These are phyloP conservation scores for Phoma sp. DNA, from an alignment of 2,329 filamentous ascomycete genomes.

Conservation along the genomic window DNA sequence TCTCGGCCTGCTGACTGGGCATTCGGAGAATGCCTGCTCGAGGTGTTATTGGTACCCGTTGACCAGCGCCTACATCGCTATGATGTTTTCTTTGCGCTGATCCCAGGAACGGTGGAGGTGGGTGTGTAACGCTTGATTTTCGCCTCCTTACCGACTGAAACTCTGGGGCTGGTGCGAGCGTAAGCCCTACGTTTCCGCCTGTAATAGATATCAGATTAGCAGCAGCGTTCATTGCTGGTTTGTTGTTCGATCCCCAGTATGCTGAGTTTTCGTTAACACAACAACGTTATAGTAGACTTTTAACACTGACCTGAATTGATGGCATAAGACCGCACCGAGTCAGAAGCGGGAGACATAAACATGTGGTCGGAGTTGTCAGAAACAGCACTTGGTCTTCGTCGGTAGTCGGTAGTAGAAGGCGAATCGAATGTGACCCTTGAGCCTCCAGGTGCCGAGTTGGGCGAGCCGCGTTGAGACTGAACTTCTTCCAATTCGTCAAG, in stretches of 20 bases:
- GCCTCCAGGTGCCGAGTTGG: slow-evolving; percentile 63
- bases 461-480: slow-evolving; percentile 73
- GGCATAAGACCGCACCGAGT: slow-evolving; percentile 32
- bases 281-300: not conserved
- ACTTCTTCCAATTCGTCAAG: slow-evolving; percentile 80
- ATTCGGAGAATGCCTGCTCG: slow-evolving; percentile 67
- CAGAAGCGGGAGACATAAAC: slow-evolving; percentile 44
- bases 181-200: slow-evolving; percentile 28
- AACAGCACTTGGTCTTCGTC: slow-evolving; percentile 45
- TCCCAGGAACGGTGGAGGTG: slow-evolving; percentile 42
- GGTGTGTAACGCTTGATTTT: slow-evolving; percentile 43
- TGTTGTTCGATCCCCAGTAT: slow-evolving; percentile 38
- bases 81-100: slow-evolving; percentile 41
- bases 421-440: slow-evolving; percentile 42
- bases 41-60: slow-evolving; percentile 42
- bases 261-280: slow-evolving; percentile 24
- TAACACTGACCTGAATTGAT: slow-evolving; percentile 34
- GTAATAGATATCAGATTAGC: slow-evolving; percentile 40
- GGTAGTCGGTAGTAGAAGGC: slow-evolving; percentile 34
- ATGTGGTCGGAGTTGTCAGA: slow-evolving; percentile 47
- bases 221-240: slow-evolving; percentile 37
- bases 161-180: slow-evolving; percentile 45
- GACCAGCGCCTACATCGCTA: slow-evolving; percentile 37
- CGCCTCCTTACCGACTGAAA: slow-evolving; percentile 45
- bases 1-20: slow-evolving; percentile 74